Percentiles rank a stretch among this genome's conserved stretches.
These are phyloP conservation scores for Kernera saxatilis DNA, from an alignment of 345 rosid genomes.

Conservation along the genomic window DNA sequence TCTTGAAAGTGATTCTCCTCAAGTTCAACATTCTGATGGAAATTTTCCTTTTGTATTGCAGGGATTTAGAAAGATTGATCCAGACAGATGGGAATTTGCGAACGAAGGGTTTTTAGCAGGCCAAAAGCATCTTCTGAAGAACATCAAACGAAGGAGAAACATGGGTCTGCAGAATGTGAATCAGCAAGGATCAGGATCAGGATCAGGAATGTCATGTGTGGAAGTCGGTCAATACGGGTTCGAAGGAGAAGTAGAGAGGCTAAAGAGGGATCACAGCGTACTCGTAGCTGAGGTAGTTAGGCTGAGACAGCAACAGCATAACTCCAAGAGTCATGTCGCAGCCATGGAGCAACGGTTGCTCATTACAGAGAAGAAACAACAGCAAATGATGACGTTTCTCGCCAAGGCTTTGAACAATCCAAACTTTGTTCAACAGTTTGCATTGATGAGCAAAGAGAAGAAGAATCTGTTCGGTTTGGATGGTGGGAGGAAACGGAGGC, in stretches of 20 bases:
- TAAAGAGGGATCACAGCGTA: slow-evolving; percentile 52
- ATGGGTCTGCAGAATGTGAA: slow-evolving; percentile 23
- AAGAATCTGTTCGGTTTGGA: slow-evolving; percentile 34
- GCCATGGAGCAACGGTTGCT: slow-evolving; percentile 52
- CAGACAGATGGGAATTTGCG: slow-evolving; percentile 90
- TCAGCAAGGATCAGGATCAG: slow-evolving; percentile 39
- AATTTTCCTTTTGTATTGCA: slow-evolving; percentile 13
- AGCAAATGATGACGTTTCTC: slow-evolving; percentile 68
- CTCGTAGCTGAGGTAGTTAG: slow-evolving; percentile 52
- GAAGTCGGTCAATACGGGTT: slow-evolving; percentile 69
- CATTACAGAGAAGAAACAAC: slow-evolving; percentile 61
- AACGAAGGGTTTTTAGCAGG: slow-evolving; percentile 87
- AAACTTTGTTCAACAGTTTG: slow-evolving; percentile 41
- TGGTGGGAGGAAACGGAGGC: slow-evolving; percentile 54
- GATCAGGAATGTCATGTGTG: slow-evolving; percentile 45
- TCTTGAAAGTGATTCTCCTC: not conserved
- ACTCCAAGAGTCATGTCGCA: slow-evolving; percentile 39
- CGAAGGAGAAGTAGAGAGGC: slow-evolving; percentile 54
- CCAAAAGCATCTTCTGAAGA: slow-evolving; percentile 73
- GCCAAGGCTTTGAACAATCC: slow-evolving; percentile 64
- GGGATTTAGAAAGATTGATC: slow-evolving; percentile 90
- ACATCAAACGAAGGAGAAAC: slow-evolving; percentile 66
- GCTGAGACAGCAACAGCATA: slow-evolving; percentile 70
- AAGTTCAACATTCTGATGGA: not conserved
- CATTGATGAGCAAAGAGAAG: slow-evolving; percentile 36